Evolutionary conservation across 1,284 basidiomycete genomes (phyloP), one percentile per base, ranked within the genome.

Genomic region (Cryptococcus sp.): DNA sequence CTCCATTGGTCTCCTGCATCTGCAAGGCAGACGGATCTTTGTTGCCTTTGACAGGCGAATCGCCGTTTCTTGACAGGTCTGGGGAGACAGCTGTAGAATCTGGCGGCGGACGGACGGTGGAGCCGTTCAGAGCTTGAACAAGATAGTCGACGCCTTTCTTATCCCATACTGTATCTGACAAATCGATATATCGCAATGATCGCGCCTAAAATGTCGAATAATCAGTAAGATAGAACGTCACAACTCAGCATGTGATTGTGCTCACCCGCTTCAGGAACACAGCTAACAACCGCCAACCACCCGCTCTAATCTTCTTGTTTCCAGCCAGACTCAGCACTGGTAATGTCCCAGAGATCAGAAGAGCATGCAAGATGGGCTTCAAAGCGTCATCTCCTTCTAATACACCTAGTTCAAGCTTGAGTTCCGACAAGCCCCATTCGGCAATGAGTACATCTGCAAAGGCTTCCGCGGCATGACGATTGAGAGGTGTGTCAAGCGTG

Each of bases 341-440:
- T 29, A 98, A 81, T 0, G 87, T 86, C 20, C 86, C 85, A 19
- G 89, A 89, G 48, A 97, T 89, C 52, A 97, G 84, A 1, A 99
- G 83, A 0, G 93, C 86, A 72, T 97, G 94, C 0, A 98, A 81
- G 19, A 98, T 86, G 0, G 91, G 90, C 79, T 96, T 96, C 55
- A 98, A 75, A 46, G 84, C 90, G 57, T 84, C 82, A 52, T 95
- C 91, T 58, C 89, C 87, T 45, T 77, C 95, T 76, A 77, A 87
- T 84, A 75, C 89, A 87, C 77, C 91, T 13, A 64, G 87, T 55
- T 89, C 86, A 57, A 94, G 83, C 0, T 88, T 86, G 23, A 94
- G 78, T 66, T 91, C 92, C 39, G 87, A 82, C 20, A 95, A 80
- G 0, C 91, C 91, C 88, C 91, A 95, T 74, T 94, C 91, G 59